phyloP scores from a whole-genome alignment of 805 yeast genomes.

The Lachancea lanzarotensis region DNA sequence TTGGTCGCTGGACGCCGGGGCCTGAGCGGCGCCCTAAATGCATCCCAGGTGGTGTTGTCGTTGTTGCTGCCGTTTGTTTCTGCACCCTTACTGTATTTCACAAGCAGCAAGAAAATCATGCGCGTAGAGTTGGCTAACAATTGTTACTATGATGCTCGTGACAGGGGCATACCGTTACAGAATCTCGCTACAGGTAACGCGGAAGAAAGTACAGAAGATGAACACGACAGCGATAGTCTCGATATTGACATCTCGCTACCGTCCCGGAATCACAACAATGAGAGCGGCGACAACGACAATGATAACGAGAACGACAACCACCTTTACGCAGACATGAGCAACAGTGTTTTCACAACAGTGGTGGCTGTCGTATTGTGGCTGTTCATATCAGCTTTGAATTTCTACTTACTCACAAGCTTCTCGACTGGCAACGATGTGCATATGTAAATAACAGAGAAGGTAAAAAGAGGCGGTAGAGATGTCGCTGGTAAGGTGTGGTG shows the following conservation, averaged over 20 bases:
- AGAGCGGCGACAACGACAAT: neutral
- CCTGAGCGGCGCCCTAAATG: conserved; percentile 66
- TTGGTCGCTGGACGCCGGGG: conserved; percentile 76
- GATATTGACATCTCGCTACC: conserved; percentile 1
- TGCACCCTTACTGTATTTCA: conserved; percentile 81
- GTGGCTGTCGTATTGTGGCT: conserved; percentile 60
- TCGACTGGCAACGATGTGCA: conserved; percentile 40
- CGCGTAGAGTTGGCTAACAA: conserved; percentile 37
- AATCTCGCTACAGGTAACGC: neutral
- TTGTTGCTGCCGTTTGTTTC: conserved; percentile 77
- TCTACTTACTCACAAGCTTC: conserved; percentile 49
- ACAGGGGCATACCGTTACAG: conserved; percentile 7
- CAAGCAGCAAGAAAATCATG: conserved; percentile 65
- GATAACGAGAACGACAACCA: neutral
- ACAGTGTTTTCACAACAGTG: conserved; percentile 41
- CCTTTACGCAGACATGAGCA: conserved; percentile 37
- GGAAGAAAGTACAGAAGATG: neutral
- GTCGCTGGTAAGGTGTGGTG: neutral
- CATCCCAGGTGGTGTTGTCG: conserved; percentile 78
- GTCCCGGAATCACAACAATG: neutral
- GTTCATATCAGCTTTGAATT: conserved; percentile 59
- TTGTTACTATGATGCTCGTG: conserved; percentile 11
- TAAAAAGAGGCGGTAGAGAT: neutral
- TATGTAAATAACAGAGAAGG: conserved; percentile 15
- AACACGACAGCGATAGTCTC: conserved; percentile 15